Evolutionary conservation across 441 rosid genomes (phyloP), one percentile per base, ranked within the genome.

Genomic region (Populus trichocarpa): DNA sequence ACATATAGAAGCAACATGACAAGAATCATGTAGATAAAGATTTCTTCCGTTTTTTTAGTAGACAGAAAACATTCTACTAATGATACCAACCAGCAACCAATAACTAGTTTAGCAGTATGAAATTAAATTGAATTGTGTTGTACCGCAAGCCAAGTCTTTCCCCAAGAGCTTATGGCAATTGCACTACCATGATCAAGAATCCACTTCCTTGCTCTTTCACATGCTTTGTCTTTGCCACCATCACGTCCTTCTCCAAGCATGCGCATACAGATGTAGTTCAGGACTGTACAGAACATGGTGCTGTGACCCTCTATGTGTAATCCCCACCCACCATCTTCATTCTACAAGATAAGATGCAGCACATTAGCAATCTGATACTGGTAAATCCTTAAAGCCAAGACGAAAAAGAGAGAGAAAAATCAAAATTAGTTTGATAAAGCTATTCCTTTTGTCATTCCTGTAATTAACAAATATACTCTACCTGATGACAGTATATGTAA

Each of bases 321-420:
- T 53, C 93, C 93, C 95, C 95, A 90, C 9, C 96, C 93, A n/a
- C 96, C 92, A 80, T 89, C 84, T 76, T 75, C 78, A 61, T 77
- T 84, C 85, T 84, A 57, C 14, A 71, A 8, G 1, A 23, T 42
- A n/a, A 46, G 2, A 4, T 14, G 57, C 57, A 46, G 57, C 57
- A 46, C 57, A 46, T 46, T 46, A 46, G 20, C 57, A 46, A 14
- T 46, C 57, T 5, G 57, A 5, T 4, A 46, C 57, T 4, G 57
- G 57, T 46, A 46, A 46, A 14, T 14, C 57, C 1, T 13, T 46
- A 14, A 46, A 46, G 57, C 18, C 57, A 46, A 14, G 57, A 46
- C 57, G 20, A 14, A 4, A 14, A 46, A 4, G 50, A 40, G 13
- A 40, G 0, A 11, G 3, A 11, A 33, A 8, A 10, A 9, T 38